Evolutionary conservation across 2,329 filamentous ascomycete species (phyloP).

Genomic region (Hymenoscyphus linearis): DNA sequence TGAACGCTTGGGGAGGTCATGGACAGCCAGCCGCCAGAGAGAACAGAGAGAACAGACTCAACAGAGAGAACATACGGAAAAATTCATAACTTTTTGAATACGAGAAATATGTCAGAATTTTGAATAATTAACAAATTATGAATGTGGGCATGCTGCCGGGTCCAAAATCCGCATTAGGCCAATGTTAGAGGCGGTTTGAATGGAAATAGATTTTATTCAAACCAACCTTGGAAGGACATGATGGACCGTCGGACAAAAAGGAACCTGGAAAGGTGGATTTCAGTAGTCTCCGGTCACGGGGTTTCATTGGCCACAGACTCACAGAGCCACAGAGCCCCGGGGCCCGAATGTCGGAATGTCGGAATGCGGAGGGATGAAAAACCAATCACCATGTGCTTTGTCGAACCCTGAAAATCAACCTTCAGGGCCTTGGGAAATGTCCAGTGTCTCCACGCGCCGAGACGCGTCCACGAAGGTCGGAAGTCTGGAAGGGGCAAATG

Average conservation of each 20-base stretch:
- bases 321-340: too few relatives aligned
- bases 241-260: neutral
- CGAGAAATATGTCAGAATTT: neutral
- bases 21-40: too few relatives aligned
- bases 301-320: neutral
- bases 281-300: neutral
- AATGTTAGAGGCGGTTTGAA: neutral
- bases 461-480: neutral
- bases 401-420: neutral
- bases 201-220: neutral
- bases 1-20: too few relatives aligned
- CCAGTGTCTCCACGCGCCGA: constrained; percentile 1
- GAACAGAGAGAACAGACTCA: too few relatives aligned
- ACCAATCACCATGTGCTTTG: neutral
- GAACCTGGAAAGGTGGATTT: neutral
- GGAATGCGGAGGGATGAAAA: neutral
- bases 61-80: neutral
- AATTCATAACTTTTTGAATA: neutral
- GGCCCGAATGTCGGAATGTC: too few relatives aligned
- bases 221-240: too few relatives aligned
- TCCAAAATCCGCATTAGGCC: neutral
- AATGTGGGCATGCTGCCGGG: neutral
- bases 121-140: neutral
- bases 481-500: neutral
- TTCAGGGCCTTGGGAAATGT: too few relatives aligned